These are phyloP conservation scores for Aspergillus sparsus DNA, from an alignment of 495 filamentous ascomycete species.

Conservation along the genomic window DNA sequence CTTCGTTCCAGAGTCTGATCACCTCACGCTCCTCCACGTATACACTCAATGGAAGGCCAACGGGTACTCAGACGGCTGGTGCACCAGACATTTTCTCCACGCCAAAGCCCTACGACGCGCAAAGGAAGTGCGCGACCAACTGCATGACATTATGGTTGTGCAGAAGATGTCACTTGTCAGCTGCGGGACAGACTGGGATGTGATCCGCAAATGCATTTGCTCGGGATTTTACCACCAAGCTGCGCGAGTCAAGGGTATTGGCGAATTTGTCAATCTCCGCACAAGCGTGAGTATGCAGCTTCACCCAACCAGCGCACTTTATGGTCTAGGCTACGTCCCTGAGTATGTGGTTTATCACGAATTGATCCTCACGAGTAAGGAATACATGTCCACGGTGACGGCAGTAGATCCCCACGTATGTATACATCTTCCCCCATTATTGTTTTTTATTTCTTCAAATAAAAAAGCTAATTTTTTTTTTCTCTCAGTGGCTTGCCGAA, in stretches of 20 bases:
- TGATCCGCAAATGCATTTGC: slow-evolving; percentile 94
- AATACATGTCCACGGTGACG: slow-evolving; percentile 98
- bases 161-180: slow-evolving; percentile 86
- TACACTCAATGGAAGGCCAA: slow-evolving; percentile 95
- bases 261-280: slow-evolving; percentile 94
- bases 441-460: slow-evolving; percentile 1
- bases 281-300: slow-evolving; percentile 92
- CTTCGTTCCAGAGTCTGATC: slow-evolving; percentile 96
- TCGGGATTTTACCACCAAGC: slow-evolving; percentile 98
- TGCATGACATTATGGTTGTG: slow-evolving; percentile 91
- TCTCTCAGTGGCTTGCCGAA: slow-evolving; percentile 81
- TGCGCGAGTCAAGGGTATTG: slow-evolving; percentile 94
- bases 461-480: slow-evolving; percentile 12
- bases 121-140: slow-evolving; percentile 90
- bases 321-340: slow-evolving; percentile 88
- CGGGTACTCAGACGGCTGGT: slow-evolving; percentile 89
- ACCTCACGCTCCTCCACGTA: slow-evolving; percentile 92
- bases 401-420: slow-evolving; percentile 86
- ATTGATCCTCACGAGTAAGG: slow-evolving; percentile 92
- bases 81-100: slow-evolving; percentile 87
- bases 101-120: slow-evolving; percentile 87
- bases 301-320: slow-evolving; percentile 90
- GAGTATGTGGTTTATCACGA: slow-evolving; percentile 99
- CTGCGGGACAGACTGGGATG: slow-evolving; percentile 96
- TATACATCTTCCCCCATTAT: slow-evolving; percentile 7